phyloP scores from a whole-genome alignment of 208 protist genomes.

The Willaertia magna region DNA sequence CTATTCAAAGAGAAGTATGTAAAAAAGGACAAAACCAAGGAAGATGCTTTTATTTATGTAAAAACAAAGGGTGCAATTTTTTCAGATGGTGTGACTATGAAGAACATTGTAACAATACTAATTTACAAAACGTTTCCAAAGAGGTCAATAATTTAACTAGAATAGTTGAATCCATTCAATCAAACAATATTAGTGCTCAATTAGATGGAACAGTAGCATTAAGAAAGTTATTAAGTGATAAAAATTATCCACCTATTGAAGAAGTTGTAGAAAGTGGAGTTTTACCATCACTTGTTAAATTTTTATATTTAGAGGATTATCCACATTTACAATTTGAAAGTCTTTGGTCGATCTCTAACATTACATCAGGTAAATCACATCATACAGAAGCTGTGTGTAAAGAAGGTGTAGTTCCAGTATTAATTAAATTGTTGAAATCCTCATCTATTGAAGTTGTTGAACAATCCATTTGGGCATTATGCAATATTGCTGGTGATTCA shows the following conservation, averaged over 20 bases:
- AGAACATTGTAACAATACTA: no score
- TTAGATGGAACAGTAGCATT: background rate
- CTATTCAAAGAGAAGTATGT: no score
- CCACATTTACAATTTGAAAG: conserved; percentile 93
- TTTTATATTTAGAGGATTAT: conserved; percentile 59
- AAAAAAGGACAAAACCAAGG: no score
- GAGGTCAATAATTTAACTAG: no score
- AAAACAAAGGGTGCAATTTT: no score
- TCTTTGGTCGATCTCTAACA: conserved; percentile 96
- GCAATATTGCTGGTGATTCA: conserved; percentile 95
- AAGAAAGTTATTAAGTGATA: background rate
- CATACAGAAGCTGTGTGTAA: conserved; percentile 86
- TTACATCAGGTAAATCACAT: conserved; percentile 86
- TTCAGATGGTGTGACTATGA: no score
- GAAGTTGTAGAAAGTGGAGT: background rate
- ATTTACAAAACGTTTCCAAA: no score
- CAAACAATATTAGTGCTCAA: background rate
- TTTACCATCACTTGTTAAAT: conserved; percentile 34
- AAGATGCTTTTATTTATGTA: no score
- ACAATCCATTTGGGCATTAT: conserved; percentile 95
- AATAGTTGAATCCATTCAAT: no score
- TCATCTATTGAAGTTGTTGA: conserved; percentile 80
- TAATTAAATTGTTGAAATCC: conserved; percentile 78
- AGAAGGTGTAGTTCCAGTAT: conserved; percentile 75
- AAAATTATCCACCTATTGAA: conserved; percentile 3